phyloP scores from a whole-genome alignment of 306 rosid genomes.

The Spatholobus suberectus region DNA sequence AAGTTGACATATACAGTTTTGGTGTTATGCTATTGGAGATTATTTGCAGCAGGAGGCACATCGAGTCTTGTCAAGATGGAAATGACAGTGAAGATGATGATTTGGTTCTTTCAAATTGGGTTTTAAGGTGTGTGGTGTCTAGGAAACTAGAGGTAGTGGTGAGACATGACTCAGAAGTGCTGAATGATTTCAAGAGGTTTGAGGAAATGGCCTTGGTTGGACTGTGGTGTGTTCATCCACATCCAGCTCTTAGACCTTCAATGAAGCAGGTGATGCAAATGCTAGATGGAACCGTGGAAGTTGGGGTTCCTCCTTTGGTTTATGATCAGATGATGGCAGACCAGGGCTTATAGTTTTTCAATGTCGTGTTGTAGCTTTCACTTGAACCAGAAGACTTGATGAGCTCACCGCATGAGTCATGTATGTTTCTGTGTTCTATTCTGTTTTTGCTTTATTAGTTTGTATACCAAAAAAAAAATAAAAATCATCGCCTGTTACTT shows the following conservation, averaged over 20 bases:
- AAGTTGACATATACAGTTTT: constrained; percentile 49
- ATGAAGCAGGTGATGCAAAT: constrained; percentile 52
- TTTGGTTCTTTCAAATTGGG: constrained; percentile 35
- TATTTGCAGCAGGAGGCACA: constrained; percentile 44
- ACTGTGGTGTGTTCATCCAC: constrained; percentile 50
- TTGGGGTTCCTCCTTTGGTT: constrained; percentile 51
- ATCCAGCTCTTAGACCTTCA: constrained; percentile 44
- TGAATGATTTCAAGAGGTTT: constrained; percentile 47
- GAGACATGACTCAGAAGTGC: constrained; percentile 40
- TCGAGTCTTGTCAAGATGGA: constrained; percentile 17
- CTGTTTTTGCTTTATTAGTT: not conserved
- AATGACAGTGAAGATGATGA: constrained; percentile 38
- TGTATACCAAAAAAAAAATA: not conserved
- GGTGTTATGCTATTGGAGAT: constrained; percentile 46
- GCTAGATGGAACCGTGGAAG: constrained; percentile 46
- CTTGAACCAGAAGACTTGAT: constrained; percentile 18
- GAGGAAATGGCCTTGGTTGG: constrained; percentile 53
- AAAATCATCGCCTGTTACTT: not conserved
- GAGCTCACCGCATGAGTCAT: not conserved
- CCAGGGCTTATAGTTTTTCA: constrained; percentile 19
- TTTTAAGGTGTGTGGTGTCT: constrained; percentile 30
- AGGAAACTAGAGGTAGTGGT: constrained; percentile 39
- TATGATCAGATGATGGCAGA: constrained; percentile 27
- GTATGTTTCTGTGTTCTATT: not conserved
- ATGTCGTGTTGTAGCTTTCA: not conserved